Conservation (phyloP, 352 stramenopile genomes). For the Pythium monospermum region DNA sequence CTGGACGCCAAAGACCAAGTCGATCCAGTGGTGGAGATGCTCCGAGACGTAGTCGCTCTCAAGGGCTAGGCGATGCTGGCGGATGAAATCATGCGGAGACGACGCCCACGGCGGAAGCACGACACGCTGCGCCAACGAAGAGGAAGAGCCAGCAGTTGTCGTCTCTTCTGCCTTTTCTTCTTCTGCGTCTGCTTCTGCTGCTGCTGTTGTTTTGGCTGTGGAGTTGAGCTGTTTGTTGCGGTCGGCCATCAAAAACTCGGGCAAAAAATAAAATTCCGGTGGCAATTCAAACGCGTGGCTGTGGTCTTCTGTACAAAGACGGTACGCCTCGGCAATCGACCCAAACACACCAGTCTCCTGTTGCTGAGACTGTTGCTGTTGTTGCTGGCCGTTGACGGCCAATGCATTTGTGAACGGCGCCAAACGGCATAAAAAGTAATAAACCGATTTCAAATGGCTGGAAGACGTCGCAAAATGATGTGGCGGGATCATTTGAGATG, state of each 20-base stretch:
- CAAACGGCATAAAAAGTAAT: constrained; percentile 72
- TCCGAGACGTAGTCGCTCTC: constrained; percentile 98
- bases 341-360: constrained; percentile 34
- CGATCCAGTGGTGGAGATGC: constrained; percentile 98
- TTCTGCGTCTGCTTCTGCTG: too few relatives aligned
- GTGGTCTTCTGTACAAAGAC: constrained; percentile 48
- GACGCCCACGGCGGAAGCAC: constrained; percentile 95
- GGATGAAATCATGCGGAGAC: constrained; percentile 95
- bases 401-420: constrained; percentile 59
- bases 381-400: constrained; percentile 22
- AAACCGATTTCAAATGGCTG: constrained; percentile 63
- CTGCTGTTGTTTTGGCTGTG: constrained; percentile 22
- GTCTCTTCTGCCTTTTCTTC: too few relatives aligned
- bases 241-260: constrained; percentile 62
- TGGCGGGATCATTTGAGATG: too few relatives aligned
- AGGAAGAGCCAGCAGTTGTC: too few relatives aligned
- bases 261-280: constrained; percentile 79
- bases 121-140: constrained; percentile 81
- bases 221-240: constrained; percentile 63
- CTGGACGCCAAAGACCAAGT: constrained; percentile 99
- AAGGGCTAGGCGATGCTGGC: constrained; percentile 92
- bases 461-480: constrained; percentile 74
- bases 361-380: constrained; percentile 5
- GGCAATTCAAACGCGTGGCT: constrained; percentile 64
- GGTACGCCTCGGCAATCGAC: constrained; percentile 56